Percentiles rank a stretch among this genome's conserved stretches.
phyloP scores from a whole-genome alignment of 495 filamentous ascomycete species.

The Penicillium bialowiezense region DNA sequence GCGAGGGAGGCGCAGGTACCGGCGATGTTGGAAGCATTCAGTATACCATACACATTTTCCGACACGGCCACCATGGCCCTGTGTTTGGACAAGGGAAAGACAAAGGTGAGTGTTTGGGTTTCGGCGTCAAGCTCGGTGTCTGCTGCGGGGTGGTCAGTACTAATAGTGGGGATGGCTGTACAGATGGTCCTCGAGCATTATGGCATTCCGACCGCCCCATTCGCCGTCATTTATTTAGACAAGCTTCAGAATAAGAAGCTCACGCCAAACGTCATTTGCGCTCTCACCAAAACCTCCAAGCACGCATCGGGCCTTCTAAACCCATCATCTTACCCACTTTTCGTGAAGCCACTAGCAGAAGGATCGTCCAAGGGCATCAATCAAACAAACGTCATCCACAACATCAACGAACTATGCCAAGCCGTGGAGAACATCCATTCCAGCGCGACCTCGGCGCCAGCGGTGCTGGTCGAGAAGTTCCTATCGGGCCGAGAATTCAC shows the following conservation, averaged over 20 bases:
- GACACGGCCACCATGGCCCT: conserved; percentile 24
- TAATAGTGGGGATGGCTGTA: not conserved
- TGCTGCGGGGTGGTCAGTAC: not conserved
- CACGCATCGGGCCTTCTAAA: not conserved
- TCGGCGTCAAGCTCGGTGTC: too few relatives aligned
- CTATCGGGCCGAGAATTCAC: conserved; percentile 24
- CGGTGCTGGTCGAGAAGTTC: conserved; percentile 23
- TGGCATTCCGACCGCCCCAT: conserved; percentile 19
- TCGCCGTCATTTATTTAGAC: conserved; percentile 6
- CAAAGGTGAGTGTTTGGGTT: conserved; percentile 19
- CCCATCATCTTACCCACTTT: conserved; percentile 12
- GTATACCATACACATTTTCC: conserved; percentile 20
- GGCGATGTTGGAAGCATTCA: conserved; percentile 24
- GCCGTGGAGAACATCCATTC: conserved; percentile 2
- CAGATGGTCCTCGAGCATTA: conserved; percentile 19
- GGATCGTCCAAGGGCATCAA: conserved; percentile 18
- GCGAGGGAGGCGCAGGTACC: conserved; percentile 25
- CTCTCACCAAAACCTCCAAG: not conserved
- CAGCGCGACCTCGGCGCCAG: conserved; percentile 8
- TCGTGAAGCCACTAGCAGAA: conserved; percentile 17
- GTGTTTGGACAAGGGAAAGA: conserved; percentile 23
- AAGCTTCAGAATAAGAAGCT: not conserved
- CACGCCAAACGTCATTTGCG: not conserved
- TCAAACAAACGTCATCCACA: conserved; percentile 16
- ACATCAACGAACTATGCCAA: conserved; percentile 1